These are phyloP conservation scores for Acer yangbiense DNA, from an alignment of 345 rosid species.

Conservation along the genomic window DNA sequence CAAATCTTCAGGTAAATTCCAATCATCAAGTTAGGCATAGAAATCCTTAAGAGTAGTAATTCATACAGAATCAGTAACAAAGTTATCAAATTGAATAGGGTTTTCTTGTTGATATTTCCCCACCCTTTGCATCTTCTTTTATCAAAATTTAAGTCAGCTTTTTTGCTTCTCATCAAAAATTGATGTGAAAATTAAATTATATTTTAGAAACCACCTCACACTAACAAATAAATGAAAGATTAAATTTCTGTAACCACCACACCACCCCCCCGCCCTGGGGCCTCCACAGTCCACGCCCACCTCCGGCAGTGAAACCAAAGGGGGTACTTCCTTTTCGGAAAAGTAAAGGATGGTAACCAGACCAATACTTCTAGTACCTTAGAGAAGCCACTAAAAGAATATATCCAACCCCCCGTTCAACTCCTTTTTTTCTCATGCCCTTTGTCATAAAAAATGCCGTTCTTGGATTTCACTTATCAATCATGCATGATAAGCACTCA, in stretches of 20 bases:
- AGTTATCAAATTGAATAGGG: background rate
- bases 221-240: background rate
- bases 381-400: background rate
- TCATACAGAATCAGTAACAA: background rate
- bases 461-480: background rate
- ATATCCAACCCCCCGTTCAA: background rate
- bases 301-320: background rate
- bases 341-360: background rate
- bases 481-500: background rate
- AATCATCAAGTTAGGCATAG: background rate
- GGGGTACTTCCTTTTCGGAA: background rate
- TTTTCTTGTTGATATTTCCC: background rate
- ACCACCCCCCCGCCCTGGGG: too few relatives aligned
- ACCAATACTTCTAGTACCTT: background rate
- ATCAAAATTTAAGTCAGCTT: background rate
- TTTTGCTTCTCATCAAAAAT: background rate
- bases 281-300: background rate
- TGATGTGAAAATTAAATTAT: background rate
- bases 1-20: background rate
- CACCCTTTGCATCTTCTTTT: background rate
- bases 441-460: background rate
- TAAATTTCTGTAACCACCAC: background rate
- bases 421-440: background rate
- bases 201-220: background rate
- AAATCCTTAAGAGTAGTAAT: too few relatives aligned